These are phyloP conservation scores for Tolypocladium cylindrosporum DNA, from an alignment of 2,329 filamentous ascomycete genomes.

Conservation along the genomic window DNA sequence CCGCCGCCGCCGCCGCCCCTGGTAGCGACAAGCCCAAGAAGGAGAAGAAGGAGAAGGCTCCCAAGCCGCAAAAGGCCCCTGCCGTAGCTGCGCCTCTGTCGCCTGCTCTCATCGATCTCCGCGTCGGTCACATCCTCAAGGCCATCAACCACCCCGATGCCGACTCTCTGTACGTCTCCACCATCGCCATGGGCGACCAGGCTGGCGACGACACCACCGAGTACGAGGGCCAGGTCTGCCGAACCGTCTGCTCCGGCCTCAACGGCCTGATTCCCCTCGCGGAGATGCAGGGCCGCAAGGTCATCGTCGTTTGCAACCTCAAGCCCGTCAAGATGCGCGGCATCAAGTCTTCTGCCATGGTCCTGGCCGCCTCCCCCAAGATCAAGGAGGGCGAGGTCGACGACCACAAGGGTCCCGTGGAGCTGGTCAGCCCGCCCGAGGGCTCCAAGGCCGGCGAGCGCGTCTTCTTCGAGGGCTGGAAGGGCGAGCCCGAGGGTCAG, in stretches of 20 bases:
- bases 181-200: slow-evolving; percentile 86
- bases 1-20: slow-evolving; percentile 18
- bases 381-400: slow-evolving; percentile 72
- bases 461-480: slow-evolving; percentile 90
- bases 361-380: slow-evolving; percentile 84
- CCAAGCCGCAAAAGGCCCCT: slow-evolving; percentile 61
- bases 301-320: slow-evolving; percentile 92
- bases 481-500: slow-evolving; percentile 83
- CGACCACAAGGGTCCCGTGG: slow-evolving; percentile 81
- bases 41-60: slow-evolving; percentile 84
- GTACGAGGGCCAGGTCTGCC: slow-evolving; percentile 82
- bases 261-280: slow-evolving; percentile 87
- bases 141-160: slow-evolving; percentile 93
- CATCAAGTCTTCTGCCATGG: slow-evolving; percentile 71
- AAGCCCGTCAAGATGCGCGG: slow-evolving; percentile 99
- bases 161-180: slow-evolving; percentile 90
- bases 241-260: slow-evolving; percentile 93
- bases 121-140: slow-evolving; percentile 95
- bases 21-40: slow-evolving; percentile 50
- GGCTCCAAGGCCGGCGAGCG: slow-evolving; percentile 74
- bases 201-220: slow-evolving; percentile 83
- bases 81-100: slow-evolving; percentile 67
- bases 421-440: slow-evolving; percentile 77
- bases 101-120: slow-evolving; percentile 82
- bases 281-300: slow-evolving; percentile 94